A percentile compares a stretch with the other conserved stretches of the same genome.
phyloP scores from a whole-genome alignment of 1,284 basidiomycete species.

The Irpex rosettiformis region DNA sequence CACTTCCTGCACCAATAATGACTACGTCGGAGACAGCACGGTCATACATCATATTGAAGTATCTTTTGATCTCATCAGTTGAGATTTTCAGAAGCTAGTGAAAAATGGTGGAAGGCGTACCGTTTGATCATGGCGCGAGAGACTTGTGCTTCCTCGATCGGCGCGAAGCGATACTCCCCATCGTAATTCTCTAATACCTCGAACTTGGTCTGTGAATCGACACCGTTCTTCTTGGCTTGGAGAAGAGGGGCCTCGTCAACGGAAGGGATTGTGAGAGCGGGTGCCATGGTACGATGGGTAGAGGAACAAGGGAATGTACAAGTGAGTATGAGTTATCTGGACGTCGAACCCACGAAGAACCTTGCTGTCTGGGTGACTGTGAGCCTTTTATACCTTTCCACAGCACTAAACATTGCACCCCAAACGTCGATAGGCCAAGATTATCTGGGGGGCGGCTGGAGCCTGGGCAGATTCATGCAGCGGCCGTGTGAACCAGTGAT shows the following conservation, averaged over 20 bases:
- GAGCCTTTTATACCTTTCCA: constrained; percentile 2
- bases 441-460: background rate
- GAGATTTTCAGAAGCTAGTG: background rate
- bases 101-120: constrained; percentile 30
- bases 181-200: constrained; percentile 51
- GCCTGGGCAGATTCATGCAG: background rate
- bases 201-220: constrained; percentile 15
- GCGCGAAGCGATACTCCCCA: constrained; percentile 66
- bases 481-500: background rate
- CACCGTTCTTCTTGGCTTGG: constrained; percentile 23
- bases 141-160: constrained; percentile 74
- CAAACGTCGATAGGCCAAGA: background rate
- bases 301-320: background rate
- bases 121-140: constrained; percentile 79
- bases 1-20: constrained; percentile 78
- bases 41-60: constrained; percentile 74
- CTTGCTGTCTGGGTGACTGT: background rate
- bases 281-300: constrained; percentile 28
- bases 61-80: constrained; percentile 34
- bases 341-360: background rate
- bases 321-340: background rate
- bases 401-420: background rate
- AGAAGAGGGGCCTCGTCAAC: constrained; percentile 24
- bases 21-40: constrained; percentile 76
- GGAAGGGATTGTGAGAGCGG: constrained; percentile 27